These are phyloP conservation scores for Clarireedia homoeocarpa DNA, from an alignment of 2,329 filamentous ascomycete genomes.

Conservation along the genomic window DNA sequence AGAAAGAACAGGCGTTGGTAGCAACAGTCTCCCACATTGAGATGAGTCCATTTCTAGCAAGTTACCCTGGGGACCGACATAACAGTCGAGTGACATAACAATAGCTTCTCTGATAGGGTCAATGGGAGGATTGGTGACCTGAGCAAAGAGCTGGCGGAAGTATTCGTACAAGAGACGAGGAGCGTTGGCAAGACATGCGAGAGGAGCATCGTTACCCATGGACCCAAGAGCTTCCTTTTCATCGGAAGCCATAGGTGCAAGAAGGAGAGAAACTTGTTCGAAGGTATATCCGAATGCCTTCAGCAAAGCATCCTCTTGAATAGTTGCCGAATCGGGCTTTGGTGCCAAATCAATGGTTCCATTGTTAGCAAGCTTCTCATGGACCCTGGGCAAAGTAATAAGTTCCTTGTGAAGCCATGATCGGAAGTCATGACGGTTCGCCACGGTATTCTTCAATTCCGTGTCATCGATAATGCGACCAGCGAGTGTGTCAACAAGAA, in stretches of 20 bases:
- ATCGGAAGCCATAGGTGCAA: slow-evolving; percentile 93
- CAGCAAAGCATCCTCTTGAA: slow-evolving; percentile 79
- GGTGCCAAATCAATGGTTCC: slow-evolving; percentile 56
- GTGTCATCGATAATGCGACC: slow-evolving; percentile 91
- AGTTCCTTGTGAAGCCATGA: slow-evolving; percentile 82
- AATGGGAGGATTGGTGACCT: slow-evolving; percentile 96
- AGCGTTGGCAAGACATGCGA: slow-evolving; percentile 84
- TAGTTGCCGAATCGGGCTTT: slow-evolving; percentile 57
- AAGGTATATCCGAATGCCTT: slow-evolving; percentile 90
- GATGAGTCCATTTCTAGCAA: slow-evolving; percentile 86
- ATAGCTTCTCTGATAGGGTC: slow-evolving; percentile 96
- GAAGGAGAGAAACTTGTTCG: slow-evolving; percentile 85
- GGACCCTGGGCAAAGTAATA: slow-evolving; percentile 69
- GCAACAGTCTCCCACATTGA: slow-evolving; percentile 77
- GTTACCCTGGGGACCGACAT: slow-evolving; percentile 93
- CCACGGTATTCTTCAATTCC: slow-evolving; percentile 82
- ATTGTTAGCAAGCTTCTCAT: slow-evolving; percentile 51
- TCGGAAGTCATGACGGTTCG: slow-evolving; percentile 81
- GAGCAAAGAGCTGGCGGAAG: slow-evolving; percentile 94
- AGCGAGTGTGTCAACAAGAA: slow-evolving; percentile 83
- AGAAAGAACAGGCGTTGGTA: slow-evolving; percentile 83
- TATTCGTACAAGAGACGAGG: slow-evolving; percentile 90
- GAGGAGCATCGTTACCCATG: slow-evolving; percentile 93
- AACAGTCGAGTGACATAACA: slow-evolving; percentile 96
- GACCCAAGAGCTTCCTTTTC: slow-evolving; percentile 96